phyloP scores from a whole-genome alignment of 1,284 basidiomycete genomes.

The Trichosporon sp. region DNA sequence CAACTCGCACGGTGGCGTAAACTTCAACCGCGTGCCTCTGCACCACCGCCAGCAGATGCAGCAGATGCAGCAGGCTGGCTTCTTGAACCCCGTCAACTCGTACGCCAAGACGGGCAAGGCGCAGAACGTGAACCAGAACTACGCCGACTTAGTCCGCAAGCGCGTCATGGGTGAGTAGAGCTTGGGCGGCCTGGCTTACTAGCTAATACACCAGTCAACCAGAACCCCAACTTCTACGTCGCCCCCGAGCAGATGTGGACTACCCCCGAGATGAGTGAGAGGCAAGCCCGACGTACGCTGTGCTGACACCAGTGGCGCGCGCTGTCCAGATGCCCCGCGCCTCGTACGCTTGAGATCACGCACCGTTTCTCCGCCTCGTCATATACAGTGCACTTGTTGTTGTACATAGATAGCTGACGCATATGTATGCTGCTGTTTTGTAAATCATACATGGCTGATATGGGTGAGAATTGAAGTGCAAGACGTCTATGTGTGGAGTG shows the following conservation, averaged over 20 bases:
- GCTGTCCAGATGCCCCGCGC: background rate
- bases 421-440: background rate
- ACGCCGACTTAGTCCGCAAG: conserved; percentile 8
- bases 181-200: no score
- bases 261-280: background rate
- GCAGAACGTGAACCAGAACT: background rate
- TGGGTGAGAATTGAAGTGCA: background rate
- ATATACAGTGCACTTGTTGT: background rate
- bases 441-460: background rate
- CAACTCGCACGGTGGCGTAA: conserved; percentile 46
- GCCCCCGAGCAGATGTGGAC: background rate
- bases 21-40: conserved; percentile 46
- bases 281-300: background rate
- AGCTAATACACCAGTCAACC: background rate
- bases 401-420: background rate
- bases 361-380: background rate
- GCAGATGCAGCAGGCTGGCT: conserved; percentile 25
- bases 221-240: background rate
- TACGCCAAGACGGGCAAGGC: background rate
- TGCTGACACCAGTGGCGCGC: background rate
- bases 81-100: conserved; percentile 13
- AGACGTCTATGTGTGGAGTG: background rate
- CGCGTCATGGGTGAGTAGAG: conserved; percentile 3
- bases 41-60: conserved; percentile 29
- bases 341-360: background rate